Base-by-base conservation (phyloP, 202 grass and related monocot genomes). In the Thinopyrum obtusiflorum region DNA sequence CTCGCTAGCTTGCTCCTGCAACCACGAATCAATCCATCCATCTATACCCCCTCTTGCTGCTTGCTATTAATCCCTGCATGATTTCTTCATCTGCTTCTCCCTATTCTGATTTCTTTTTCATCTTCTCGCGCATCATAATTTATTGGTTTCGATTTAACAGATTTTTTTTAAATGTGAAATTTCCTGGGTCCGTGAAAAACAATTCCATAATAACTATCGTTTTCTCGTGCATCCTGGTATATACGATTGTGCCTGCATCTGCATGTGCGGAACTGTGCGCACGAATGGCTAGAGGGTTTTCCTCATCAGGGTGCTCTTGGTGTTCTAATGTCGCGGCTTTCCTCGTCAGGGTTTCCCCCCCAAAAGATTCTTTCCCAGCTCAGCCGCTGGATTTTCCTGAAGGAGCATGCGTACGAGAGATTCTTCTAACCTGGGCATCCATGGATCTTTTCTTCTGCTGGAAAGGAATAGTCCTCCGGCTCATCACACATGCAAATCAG, bases 361-460 rank as follows among this genome's bases (percentile, higher is more conserved):
- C 68, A 39, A 87, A 87, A 90, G 85, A 88, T 88, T 82, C 77
- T 85, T 81, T 80, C 51, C 51, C 83, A 9, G 31, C 28, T 21
- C 18, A 28, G 11, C 74, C 67, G 26, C 17, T 90, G 87, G 46
- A 75, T 80, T 76, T 87, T 87, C 76, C 76, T 80, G 85, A 85
- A 53, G 85, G 84, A 85, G 89, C 89, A 85, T 83, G 25, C 76
- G 80, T 82, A 49, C 80, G 77, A 65, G 62, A 65, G 89, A 87
- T 88, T 87, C 82, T 85, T 88, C 53, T 17, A 20, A 70, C 32
- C 77, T 81, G 85, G 4, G 53, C 68, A 84, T 87, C 85, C 77
- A 64, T 83, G 37, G 89, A 90, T 90, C 63, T 70, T 84, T 90
- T 74, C 85, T 90, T 81, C 85, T 91, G 82, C 61, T 85, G 89